phyloP scores from a whole-genome alignment of 108 stramenopile genomes.

The Ochromonas danica region DNA sequence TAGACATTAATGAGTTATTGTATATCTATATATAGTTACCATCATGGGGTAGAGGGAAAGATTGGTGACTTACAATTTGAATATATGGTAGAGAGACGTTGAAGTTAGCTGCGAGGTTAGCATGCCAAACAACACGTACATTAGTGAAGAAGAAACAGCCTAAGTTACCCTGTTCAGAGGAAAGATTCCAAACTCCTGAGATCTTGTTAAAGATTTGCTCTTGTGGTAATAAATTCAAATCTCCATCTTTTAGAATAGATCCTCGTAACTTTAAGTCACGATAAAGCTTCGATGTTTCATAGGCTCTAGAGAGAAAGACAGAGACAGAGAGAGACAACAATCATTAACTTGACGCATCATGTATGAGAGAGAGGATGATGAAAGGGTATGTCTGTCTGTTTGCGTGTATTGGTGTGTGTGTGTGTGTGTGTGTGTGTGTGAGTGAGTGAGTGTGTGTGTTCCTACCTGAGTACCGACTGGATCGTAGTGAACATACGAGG shows the following conservation, averaged over 20 bases:
- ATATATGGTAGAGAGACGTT: constrained; percentile 67
- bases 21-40: not conserved
- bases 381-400: too few species aligned
- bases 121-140: constrained; percentile 65
- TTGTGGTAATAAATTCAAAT: constrained; percentile 53
- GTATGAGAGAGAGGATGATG: too few species aligned
- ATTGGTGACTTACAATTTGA: constrained; percentile 52
- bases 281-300: constrained; percentile 63
- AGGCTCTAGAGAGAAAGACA: too few species aligned
- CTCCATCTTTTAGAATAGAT: constrained; percentile 45
- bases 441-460: not conserved
- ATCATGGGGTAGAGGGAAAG: not conserved
- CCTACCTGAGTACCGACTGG: constrained; percentile 57
- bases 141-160: constrained; percentile 65
- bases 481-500: constrained; percentile 66
- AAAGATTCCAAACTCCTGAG: constrained; percentile 63
- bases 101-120: constrained; percentile 66
- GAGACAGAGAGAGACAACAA: too few species aligned
- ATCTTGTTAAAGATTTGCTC: constrained; percentile 57
- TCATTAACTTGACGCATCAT: too few species aligned
- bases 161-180: constrained; percentile 65
- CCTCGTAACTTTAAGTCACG: constrained; percentile 65
- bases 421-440: too few species aligned
- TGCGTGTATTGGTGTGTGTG: too few species aligned
- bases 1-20: not conserved